These are phyloP conservation scores for Solanum okadae DNA, from an alignment of 257 asterid genomes.

Conservation along the genomic window DNA sequence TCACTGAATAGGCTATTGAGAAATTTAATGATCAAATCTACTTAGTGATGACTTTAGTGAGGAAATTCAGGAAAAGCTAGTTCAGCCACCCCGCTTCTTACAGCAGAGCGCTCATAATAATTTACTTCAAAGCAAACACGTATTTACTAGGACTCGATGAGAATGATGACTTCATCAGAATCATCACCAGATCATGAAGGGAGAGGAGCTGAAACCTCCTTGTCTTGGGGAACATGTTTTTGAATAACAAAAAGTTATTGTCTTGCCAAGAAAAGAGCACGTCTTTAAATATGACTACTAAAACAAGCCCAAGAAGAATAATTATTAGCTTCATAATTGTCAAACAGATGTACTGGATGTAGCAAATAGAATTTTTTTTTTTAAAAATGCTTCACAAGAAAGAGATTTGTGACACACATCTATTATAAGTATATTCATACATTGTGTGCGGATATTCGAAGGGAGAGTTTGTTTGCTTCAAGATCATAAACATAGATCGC, in stretches of 20 bases:
- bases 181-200: background rate
- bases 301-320: background rate
- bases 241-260: background rate
- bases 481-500: slow-evolving; percentile 84
- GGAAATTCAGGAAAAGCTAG: background rate
- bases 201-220: background rate
- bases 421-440: slow-evolving; percentile 20
- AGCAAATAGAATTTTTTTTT: background rate
- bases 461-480: slow-evolving; percentile 58
- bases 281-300: background rate
- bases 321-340: background rate
- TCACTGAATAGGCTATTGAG: background rate
- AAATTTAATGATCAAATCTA: background rate
- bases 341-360: background rate
- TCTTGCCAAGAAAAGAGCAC: background rate
- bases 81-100: background rate
- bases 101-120: background rate
- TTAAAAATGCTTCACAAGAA: background rate
- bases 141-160: background rate
- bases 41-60: background rate
- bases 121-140: background rate
- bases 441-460: slow-evolving; percentile 62
- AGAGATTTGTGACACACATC: background rate
- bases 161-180: background rate
- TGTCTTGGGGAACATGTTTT: background rate